These are phyloP conservation scores for Arthrobotrys sphaeroides DNA, from an alignment of 2,329 filamentous ascomycete genomes.

Conservation along the genomic window DNA sequence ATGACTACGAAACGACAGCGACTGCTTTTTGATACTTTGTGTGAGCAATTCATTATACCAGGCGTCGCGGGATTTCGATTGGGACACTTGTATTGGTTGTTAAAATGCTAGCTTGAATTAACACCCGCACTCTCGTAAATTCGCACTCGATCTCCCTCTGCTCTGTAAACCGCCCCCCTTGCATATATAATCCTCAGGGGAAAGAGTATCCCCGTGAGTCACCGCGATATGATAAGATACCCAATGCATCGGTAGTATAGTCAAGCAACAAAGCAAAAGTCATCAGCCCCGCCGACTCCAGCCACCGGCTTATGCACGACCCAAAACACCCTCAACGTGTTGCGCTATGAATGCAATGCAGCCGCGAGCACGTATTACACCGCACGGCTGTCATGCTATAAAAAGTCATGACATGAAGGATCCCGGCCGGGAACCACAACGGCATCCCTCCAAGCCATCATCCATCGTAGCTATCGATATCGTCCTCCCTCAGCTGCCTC, in stretches of 20 bases:
- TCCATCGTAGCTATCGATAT: too few relatives aligned
- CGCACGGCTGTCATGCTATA: background rate
- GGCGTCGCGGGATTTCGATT: constrained; percentile 45
- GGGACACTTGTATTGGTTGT: constrained; percentile 22
- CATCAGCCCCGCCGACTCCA: background rate
- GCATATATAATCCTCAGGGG: background rate
- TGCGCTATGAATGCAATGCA: background rate
- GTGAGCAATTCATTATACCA: constrained; percentile 41
- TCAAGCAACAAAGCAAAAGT: too few relatives aligned
- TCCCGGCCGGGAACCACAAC: background rate
- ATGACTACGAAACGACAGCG: constrained; percentile 24
- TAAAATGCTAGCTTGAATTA: background rate
- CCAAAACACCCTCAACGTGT: background rate
- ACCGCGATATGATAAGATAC: too few relatives aligned
- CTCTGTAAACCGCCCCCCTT: background rate
- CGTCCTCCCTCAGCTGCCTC: background rate
- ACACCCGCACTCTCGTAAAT: too few relatives aligned
- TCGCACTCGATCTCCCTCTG: background rate
- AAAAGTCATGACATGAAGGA: background rate
- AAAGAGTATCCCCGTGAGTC: background rate
- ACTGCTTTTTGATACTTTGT: constrained; percentile 22
- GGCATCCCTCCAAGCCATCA: background rate
- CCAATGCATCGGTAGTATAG: too few relatives aligned
- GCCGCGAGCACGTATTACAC: background rate
- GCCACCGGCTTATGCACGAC: background rate